A percentile compares a stretch with the other conserved stretches of the same genome.
Conservation (phyloP, 2,329 filamentous ascomycete species). For the Polytolypa hystricis region DNA sequence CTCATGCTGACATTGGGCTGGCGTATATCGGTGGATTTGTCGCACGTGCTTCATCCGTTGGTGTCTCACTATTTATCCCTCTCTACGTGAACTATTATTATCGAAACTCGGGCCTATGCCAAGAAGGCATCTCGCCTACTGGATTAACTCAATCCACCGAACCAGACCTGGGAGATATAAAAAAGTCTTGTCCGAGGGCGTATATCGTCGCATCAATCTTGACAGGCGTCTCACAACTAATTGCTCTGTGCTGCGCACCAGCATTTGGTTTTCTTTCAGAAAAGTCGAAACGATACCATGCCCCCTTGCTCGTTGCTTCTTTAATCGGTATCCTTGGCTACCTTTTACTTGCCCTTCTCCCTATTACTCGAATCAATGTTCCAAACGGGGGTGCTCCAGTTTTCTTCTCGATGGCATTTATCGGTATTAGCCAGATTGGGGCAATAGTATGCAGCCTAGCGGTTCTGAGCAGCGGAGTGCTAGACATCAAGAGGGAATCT, state of each 20-base stretch:
- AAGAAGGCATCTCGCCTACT: slow-evolving; percentile 27
- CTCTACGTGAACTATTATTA: slow-evolving; percentile 89
- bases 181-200: slow-evolving; percentile 71
- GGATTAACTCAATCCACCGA: slow-evolving; percentile 20
- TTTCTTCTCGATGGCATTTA: slow-evolving; percentile 64
- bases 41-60: slow-evolving; percentile 84
- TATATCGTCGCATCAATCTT: slow-evolving; percentile 81
- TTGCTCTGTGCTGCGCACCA: slow-evolving; percentile 75
- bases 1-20: slow-evolving; percentile 66
- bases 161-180: slow-evolving; percentile 49
- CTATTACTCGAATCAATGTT: slow-evolving; percentile 63
- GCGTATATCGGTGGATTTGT: slow-evolving; percentile 93
- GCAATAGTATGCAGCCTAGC: slow-evolving; percentile 94
- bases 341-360: slow-evolving; percentile 59
- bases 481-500: slow-evolving; percentile 28
- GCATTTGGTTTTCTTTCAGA: slow-evolving; percentile 79
- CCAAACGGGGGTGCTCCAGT: slow-evolving; percentile 57
- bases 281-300: slow-evolving; percentile 53
- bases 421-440: slow-evolving; percentile 90
- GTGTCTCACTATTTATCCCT: slow-evolving; percentile 88
- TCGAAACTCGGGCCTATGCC: slow-evolving; percentile 68
- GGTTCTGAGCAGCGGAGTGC: slow-evolving; percentile 68
- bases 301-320: slow-evolving; percentile 63
- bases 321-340: slow-evolving; percentile 70
- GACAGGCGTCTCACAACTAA: slow-evolving; percentile 77